Base-by-base conservation (phyloP, 2,329 filamentous ascomycete species). In the Sporothrix globosa region DNA sequence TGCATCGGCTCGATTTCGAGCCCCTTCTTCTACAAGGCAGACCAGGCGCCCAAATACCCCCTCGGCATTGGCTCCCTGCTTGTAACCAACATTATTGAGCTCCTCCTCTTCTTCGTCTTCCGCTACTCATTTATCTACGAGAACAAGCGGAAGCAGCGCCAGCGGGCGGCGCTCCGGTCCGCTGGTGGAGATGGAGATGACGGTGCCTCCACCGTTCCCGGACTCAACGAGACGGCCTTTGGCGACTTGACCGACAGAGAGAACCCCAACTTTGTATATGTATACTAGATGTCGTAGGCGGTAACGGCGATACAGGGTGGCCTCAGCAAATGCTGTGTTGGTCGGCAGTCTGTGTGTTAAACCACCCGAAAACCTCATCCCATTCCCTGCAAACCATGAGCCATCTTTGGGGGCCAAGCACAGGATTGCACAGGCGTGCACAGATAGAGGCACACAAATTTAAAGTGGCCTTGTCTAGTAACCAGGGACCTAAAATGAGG, bases 21-120 rank as follows among this genome's bases (percentile, higher is more conserved):
- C 54, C 54, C 54, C 54, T 58, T 58, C 30, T 58, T 58, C 9
- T 58, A 58, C 54, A 58, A 58, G 54, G 19, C 54, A 30, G 6
- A 39, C 30, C 54, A 58, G 30, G 30, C 54, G 17, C 54, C 54
- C 30, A 58, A 39, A 17, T 58, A 58, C 30, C 17, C 30, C 17
- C 30, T 58, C 2, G 54, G 54, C 30, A 58, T 58, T 9, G 30
- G 54, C 5, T 39, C 30, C 7, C 17, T 58, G 54, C 5, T 58
- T 1, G 54, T 58, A 19, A 10, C 5, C 30, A 39, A 39, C 54
- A 10, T 58, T 3, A n/a, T 58, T 7, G 54, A 58, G 54, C 30
- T 58, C 9, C 7, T 34, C 30, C 30, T 58, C 54, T 39, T 58
- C 54, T 39, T 58, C 3, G 54, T 41, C 30, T 41, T 58, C 2